Evolutionary conservation across 2,329 filamentous ascomycete genomes (phyloP).

Genomic region (Clonostachys rhizophaga): DNA sequence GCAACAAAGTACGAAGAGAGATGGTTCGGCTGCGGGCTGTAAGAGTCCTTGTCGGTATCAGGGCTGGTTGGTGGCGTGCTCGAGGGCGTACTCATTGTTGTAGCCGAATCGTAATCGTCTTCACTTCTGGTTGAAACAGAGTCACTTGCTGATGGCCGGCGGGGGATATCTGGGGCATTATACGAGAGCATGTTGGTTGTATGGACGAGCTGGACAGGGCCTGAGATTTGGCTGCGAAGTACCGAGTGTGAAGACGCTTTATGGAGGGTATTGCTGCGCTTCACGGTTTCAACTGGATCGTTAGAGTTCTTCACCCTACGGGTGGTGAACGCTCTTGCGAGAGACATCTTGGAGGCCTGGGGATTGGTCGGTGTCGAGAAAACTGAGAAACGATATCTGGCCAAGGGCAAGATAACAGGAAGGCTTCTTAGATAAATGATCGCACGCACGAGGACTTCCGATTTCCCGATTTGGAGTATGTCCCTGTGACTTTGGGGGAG

Average conservation of each 20-base stretch:
- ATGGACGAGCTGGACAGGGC: conserved; percentile 79
- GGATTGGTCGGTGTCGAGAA: not conserved
- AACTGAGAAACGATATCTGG: no score
- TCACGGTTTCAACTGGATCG: conserved; percentile 36
- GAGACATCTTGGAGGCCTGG: conserved; percentile 32
- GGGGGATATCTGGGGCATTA: conserved; percentile 79
- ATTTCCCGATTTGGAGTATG: no score
- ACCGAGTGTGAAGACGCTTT: conserved; percentile 34
- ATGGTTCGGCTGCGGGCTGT: conserved; percentile 57
- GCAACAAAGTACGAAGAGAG: conserved; percentile 61
- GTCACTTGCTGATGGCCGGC: conserved; percentile 42
- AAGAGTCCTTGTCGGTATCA: conserved; percentile 47
- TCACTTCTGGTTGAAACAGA: conserved; percentile 47
- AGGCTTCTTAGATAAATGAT: not conserved
- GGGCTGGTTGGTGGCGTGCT: conserved; percentile 66
- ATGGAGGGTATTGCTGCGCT: conserved; percentile 43
- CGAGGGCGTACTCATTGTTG: conserved; percentile 39
- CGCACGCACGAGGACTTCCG: not conserved
- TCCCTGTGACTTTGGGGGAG: no score
- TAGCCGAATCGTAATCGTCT: conserved; percentile 62
- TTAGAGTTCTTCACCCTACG: conserved; percentile 50
- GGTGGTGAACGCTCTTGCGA: conserved; percentile 69
- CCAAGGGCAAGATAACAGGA: no score
- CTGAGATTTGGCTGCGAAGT: conserved; percentile 74
- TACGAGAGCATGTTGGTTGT: conserved; percentile 97